phyloP scores from a whole-genome alignment of 352 stramenopile species.

The Thraustochytrium sp. region DNA sequence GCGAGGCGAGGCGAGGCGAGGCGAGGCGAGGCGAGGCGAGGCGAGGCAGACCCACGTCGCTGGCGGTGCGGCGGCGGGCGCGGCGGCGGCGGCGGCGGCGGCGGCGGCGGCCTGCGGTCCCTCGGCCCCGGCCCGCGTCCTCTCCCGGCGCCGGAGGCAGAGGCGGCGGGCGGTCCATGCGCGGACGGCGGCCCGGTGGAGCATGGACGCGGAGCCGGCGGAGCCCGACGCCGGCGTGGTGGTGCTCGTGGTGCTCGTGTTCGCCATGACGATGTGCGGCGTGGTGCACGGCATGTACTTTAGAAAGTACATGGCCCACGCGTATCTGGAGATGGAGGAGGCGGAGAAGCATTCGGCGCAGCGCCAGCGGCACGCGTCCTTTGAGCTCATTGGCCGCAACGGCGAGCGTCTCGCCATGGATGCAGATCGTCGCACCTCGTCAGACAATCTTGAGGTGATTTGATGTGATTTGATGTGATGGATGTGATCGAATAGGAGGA shows the following conservation, averaged over 20 bases:
- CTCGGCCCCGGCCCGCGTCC: too few species aligned
- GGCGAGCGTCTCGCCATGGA: constrained; percentile 8
- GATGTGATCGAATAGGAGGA: too few species aligned
- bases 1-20: too few species aligned
- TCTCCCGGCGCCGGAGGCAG: too few species aligned
- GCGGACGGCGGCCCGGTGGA: too few species aligned
- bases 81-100: too few species aligned
- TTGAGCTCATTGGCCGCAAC: not conserved
- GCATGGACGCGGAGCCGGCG: not conserved
- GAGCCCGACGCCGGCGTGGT: not conserved
- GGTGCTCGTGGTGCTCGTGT: not conserved
- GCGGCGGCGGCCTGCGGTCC: too few species aligned
- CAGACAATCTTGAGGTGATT: not conserved
- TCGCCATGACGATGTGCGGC: not conserved
- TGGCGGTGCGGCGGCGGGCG: too few species aligned
- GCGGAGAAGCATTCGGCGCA: not conserved
- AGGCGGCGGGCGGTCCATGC: too few species aligned
- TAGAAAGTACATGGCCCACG: not conserved
- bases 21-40: too few species aligned
- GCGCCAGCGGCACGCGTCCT: not conserved
- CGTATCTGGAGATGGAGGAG: constrained; percentile 8
- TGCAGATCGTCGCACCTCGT: not conserved
- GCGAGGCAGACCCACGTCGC: too few species aligned
- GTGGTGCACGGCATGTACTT: not conserved
- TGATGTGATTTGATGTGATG: too few species aligned